Conservation (phyloP, 495 filamentous ascomycete genomes). For the Amniculicola lignicola region DNA sequence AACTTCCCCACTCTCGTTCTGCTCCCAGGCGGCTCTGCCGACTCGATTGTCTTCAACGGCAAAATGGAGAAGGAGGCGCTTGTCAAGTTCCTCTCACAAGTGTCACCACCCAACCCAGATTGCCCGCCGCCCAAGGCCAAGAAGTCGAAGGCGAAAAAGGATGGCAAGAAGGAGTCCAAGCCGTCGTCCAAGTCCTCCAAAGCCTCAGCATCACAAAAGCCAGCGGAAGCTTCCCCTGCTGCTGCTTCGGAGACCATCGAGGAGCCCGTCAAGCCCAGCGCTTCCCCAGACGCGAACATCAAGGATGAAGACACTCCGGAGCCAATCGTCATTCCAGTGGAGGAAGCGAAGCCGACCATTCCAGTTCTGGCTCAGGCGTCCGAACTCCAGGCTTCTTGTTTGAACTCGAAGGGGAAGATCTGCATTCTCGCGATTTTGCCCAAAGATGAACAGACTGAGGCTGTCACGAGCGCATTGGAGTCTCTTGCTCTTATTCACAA, state of each 20-base stretch:
- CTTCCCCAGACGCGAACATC: conserved; percentile 48
- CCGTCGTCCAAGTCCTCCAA: conserved; percentile 43
- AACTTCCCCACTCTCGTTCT: conserved; percentile 80
- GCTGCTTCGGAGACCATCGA: conserved; percentile 45
- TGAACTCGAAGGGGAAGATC: conserved; percentile 71
- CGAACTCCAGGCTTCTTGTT: conserved; percentile 65
- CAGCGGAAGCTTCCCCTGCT: conserved; percentile 41
- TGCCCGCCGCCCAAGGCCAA: conserved; percentile 52
- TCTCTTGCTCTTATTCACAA: conserved; percentile 70
- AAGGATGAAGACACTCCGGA: conserved; percentile 46
- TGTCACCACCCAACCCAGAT: conserved; percentile 70
- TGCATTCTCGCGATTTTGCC: conserved; percentile 83
- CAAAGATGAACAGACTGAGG: conserved; percentile 42
- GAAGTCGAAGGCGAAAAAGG: conserved; percentile 48
- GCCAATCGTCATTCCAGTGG: conserved; percentile 47
- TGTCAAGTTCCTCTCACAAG: conserved; percentile 77
- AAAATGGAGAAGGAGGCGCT: conserved; percentile 83
- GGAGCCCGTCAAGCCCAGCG: conserved; percentile 45
- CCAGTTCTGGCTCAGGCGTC: conserved; percentile 51
- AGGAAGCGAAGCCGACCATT: conserved; percentile 54
- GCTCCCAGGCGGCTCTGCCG: conserved; percentile 67
- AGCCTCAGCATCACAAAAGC: conserved; percentile 45
- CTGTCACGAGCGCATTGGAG: conserved; percentile 55
- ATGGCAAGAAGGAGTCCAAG: conserved; percentile 35
- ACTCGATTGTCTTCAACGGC: conserved; percentile 72